Evolutionary conservation across 371 early-diverging fungal species (phyloP).

Genomic region (Mortierella sp.): DNA sequence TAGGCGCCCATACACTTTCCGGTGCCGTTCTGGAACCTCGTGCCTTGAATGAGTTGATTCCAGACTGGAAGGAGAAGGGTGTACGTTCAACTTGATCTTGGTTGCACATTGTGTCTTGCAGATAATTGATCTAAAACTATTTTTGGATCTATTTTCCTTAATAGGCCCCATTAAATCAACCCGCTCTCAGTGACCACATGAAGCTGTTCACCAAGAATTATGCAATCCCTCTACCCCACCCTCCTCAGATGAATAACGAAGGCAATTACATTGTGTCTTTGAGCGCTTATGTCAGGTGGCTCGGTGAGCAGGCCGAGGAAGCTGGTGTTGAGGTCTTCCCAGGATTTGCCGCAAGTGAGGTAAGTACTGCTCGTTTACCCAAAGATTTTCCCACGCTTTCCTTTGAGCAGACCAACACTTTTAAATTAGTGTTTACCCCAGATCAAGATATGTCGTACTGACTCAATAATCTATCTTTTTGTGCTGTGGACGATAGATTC

Average conservation of each 20-base stretch:
- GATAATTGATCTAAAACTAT: background rate
- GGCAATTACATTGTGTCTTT: constrained; percentile 98
- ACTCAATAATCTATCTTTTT: background rate
- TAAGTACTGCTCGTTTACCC: constrained; percentile 24
- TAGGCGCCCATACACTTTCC: constrained; percentile 93
- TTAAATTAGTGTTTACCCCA: constrained; percentile 1
- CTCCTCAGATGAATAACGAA: constrained; percentile 96
- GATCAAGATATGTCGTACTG: background rate
- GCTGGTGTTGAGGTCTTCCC: constrained; percentile 97
- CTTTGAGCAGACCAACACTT: background rate
- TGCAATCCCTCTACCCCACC: constrained; percentile 95
- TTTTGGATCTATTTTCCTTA: background rate
- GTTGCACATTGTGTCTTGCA: background rate
- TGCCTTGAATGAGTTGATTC: constrained; percentile 94
- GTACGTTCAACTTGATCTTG: constrained; percentile 44
- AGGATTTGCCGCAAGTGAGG: constrained; percentile 93
- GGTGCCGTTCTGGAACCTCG: constrained; percentile 96
- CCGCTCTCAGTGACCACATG: constrained; percentile 91
- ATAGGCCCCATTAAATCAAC: constrained; percentile 89
- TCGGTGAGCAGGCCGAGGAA: constrained; percentile 98
- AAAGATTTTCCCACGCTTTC: constrained; percentile 35
- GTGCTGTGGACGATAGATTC: constrained; percentile 61
- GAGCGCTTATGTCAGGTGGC: constrained; percentile 94
- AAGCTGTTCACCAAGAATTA: constrained; percentile 82
- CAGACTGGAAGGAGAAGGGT: constrained; percentile 97